These are phyloP conservation scores for Epichloe baconii DNA, from an alignment of 2,329 filamentous ascomycete species.

Conservation along the genomic window DNA sequence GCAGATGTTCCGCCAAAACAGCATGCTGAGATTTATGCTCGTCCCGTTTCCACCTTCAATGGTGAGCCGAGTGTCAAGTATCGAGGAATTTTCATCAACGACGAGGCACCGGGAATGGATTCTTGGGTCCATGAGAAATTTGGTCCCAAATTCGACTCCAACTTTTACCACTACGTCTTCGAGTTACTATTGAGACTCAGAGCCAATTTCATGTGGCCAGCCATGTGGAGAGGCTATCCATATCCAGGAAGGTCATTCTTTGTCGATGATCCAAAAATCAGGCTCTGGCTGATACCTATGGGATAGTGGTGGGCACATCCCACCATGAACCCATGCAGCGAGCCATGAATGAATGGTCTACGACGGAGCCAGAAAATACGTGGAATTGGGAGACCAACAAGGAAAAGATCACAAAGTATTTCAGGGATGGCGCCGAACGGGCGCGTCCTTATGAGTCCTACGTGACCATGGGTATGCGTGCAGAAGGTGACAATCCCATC, in stretches of 20 bases:
- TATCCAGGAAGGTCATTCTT: conserved; percentile 43
- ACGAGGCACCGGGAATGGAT: conserved; percentile 33
- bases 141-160: conserved; percentile 34
- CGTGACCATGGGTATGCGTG: conserved; percentile 47
- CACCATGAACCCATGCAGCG: conserved; percentile 56
- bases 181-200: conserved; percentile 47
- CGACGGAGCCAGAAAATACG: conserved; percentile 28
- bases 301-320: conserved; percentile 50
- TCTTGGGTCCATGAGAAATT: conserved; percentile 40
- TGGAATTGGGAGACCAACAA: conserved; percentile 50
- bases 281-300: conserved; percentile 46
- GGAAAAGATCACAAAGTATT: conserved; percentile 41
- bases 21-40: conserved; percentile 34
- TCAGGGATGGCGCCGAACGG: conserved; percentile 40
- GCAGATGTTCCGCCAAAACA: conserved; percentile 40
- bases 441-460: conserved; percentile 44
- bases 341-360: conserved; percentile 36
- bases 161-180: conserved; percentile 50
- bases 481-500: conserved; percentile 42
- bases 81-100: conserved; percentile 49
- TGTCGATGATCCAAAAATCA: conserved; percentile 48
- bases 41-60: conserved; percentile 16
- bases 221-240: conserved; percentile 45
- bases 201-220: conserved; percentile 54
- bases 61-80: conserved; percentile 44